Base-by-base conservation (phyloP, 2,329 filamentous ascomycete genomes). In the Fusarium floridanum region DNA sequence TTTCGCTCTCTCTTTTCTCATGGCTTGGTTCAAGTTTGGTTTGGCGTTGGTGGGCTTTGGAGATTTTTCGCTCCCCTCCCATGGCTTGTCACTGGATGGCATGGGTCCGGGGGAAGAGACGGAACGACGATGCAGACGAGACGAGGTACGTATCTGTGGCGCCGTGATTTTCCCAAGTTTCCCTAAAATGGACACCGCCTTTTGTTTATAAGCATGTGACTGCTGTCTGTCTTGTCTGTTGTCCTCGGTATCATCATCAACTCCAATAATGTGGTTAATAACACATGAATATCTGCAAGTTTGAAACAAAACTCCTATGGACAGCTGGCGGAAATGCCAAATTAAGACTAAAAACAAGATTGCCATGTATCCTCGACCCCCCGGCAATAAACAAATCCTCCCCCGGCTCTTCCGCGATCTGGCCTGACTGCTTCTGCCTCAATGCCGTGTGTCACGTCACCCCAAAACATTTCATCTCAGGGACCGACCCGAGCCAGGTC, bases 131-230 rank as follows among this genome's bases (percentile, higher is more conserved):
- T 16, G 37, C 29, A 32, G 61, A 8, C 29, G 10, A 32, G 29
- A 32, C n/a, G n/a, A n/a, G n/a, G 61, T 73, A 75, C 73, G 73
- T 76, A 75, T 71, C 53, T 76, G 73, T 75, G 73, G 73, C 73
- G 73, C 53, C 37, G 14, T 20, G 57, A 16, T 66, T 53, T 37
- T 37, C 22, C 20, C 20, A 17, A 37, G 59, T 36, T 62, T 43
- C 29, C 39, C 36, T 9, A 50, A 66, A 66, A 29, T 17, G 48
- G 73, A 75, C 73, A 75, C 73, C 73, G 73, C 73, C 70, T 71
- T 75, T 71, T 56, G 60, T 64, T 57, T 57, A 48, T 16, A 66
- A 66, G 64, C 73, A 75, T 76, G 73, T 75, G 73, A 75, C 70
- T 53, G 45, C 4, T 53, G 45, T 65, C 22, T 24, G 60, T 67